Conservation (phyloP, 2,329 filamentous ascomycete genomes). For the Botrytis squamosa region DNA sequence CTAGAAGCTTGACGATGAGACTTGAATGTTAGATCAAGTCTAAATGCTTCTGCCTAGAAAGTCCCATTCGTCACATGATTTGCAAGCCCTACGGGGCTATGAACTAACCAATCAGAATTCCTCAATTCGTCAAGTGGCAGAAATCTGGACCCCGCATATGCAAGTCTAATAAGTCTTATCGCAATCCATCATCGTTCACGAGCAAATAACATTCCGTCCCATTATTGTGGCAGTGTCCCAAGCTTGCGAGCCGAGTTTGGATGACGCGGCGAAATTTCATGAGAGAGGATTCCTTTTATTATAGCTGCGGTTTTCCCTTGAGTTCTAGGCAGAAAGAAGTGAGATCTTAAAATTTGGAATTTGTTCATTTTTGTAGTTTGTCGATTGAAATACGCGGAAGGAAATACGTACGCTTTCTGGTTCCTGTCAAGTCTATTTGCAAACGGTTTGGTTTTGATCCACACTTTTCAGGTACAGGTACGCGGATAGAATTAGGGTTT, state of each 20-base stretch:
- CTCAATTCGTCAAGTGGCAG: background rate
- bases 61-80: background rate
- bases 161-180: background rate
- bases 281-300: background rate
- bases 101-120: background rate
- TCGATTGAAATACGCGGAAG: background rate
- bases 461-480: background rate
- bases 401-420: background rate
- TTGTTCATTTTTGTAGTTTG: background rate
- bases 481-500: background rate
- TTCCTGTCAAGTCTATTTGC: background rate
- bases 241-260: background rate
- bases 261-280: slow-evolving; percentile 1
- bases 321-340: background rate
- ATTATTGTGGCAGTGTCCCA: background rate
- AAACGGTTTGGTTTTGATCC: background rate
- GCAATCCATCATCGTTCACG: background rate
- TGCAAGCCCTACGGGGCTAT: background rate
- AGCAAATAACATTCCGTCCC: background rate
- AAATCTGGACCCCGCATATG: no score
- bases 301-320: background rate
- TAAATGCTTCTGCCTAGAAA: slow-evolving; percentile 20
- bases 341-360: background rate
- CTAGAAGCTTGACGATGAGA: background rate
- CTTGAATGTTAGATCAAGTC: background rate